Evolutionary conservation across 495 filamentous ascomycete genomes (phyloP).

Genomic region (Xylaria telfairii): DNA sequence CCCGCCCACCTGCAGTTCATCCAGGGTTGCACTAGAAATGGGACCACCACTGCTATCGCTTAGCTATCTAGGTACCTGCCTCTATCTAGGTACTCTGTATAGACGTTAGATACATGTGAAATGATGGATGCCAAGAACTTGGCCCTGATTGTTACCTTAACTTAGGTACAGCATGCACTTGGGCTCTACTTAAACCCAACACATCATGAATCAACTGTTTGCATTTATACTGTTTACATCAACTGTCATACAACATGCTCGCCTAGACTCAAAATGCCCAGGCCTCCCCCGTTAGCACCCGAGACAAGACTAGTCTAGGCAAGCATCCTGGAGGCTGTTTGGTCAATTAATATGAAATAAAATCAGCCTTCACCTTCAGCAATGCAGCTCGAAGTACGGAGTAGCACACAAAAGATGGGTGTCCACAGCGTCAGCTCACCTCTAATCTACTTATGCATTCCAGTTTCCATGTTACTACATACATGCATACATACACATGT

Average conservation of each 20-base stretch:
- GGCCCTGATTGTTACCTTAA: too few relatives aligned
- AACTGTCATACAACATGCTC: not conserved
- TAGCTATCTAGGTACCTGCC: too few relatives aligned
- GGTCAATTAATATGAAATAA: not conserved
- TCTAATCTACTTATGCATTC: too few relatives aligned
- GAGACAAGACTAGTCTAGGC: not conserved
- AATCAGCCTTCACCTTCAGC: not conserved
- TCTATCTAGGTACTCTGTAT: too few relatives aligned
- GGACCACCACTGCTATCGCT: too few relatives aligned
- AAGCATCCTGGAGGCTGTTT: not conserved
- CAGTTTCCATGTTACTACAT: too few relatives aligned
- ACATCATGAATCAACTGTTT: not conserved
- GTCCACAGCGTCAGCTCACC: not conserved
- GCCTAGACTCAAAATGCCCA: not conserved
- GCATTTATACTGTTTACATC: not conserved
- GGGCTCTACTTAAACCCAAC: not conserved
- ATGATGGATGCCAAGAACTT: too few relatives aligned
- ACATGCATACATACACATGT: too few relatives aligned
- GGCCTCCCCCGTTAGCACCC: slow-evolving; percentile 8
- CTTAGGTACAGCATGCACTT: not conserved
- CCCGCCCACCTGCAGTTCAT: not conserved
- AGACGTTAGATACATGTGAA: not conserved
- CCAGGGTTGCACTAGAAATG: too few relatives aligned
- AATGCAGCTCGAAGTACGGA: not conserved
- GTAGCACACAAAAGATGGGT: not conserved